Conservation (phyloP, 257 asterid species). For the Solanum microdontum region DNA sequence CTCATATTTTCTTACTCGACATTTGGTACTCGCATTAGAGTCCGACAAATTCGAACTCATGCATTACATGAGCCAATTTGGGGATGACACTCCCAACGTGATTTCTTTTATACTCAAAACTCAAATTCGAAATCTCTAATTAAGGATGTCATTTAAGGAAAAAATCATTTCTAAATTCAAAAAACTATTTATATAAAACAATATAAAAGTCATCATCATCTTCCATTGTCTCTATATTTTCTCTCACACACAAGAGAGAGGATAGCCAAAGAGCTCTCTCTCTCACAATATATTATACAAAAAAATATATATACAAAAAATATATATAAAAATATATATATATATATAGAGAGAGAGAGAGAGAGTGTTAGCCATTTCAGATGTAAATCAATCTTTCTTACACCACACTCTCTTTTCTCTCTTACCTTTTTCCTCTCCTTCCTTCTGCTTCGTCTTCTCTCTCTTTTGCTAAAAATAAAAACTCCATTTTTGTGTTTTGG, state of each 20-base stretch:
- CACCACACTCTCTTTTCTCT: not conserved
- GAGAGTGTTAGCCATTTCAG: not conserved
- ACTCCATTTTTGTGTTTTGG: conserved; percentile 6
- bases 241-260: not conserved
- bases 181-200: not conserved
- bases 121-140: not conserved
- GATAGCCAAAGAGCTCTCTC: not conserved
- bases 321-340: not conserved
- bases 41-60: not conserved
- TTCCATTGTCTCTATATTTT: conserved; percentile 1
- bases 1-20: not conserved
- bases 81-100: not conserved
- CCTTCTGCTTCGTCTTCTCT: not conserved
- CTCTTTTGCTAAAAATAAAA: not conserved
- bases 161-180: not conserved
- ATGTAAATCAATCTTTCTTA: conserved; percentile 7
- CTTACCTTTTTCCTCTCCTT: not conserved
- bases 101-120: too few relatives aligned
- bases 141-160: too few relatives aligned
- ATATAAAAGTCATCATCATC: not conserved
- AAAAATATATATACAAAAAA: not conserved
- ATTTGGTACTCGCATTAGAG: not conserved
- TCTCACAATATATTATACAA: not conserved
- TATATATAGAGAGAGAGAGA: not conserved
- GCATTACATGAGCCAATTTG: not conserved